Evolutionary conservation across 805 yeast genomes (phyloP).

Genomic region (Metschnikowia bowlesiae): DNA sequence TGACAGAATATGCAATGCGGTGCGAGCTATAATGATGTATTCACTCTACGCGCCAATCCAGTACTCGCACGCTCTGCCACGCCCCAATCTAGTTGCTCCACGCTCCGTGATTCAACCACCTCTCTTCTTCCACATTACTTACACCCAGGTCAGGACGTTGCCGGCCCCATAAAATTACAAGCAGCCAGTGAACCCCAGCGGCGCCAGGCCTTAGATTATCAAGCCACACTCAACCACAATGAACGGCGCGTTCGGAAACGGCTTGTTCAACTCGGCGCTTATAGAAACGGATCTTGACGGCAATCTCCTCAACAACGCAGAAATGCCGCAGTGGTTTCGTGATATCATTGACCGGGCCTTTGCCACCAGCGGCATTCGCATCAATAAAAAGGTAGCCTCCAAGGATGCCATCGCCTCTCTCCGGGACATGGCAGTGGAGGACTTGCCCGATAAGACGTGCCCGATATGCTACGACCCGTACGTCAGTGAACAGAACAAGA

Average conservation of each 20-base stretch:
- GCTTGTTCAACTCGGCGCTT: slow-evolving; percentile 10
- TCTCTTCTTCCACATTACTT: background rate
- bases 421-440: slow-evolving; percentile 18
- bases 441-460: slow-evolving; percentile 24
- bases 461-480: slow-evolving; percentile 41
- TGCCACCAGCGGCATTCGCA: slow-evolving; percentile 25
- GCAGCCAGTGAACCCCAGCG: no score
- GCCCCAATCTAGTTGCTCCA: background rate
- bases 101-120: background rate
- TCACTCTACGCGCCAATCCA: no score
- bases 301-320: slow-evolving; percentile 11
- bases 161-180: no score
- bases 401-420: slow-evolving; percentile 37
- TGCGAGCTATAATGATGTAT: no score
- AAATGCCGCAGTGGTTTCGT: slow-evolving; percentile 18
- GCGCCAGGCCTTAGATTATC: background rate
- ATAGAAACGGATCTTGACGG: slow-evolving; percentile 16
- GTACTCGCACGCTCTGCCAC: no score
- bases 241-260: slow-evolving; percentile 10
- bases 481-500: slow-evolving; percentile 13
- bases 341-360: slow-evolving; percentile 31
- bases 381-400: slow-evolving; percentile 28
- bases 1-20: no score
- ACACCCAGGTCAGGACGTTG: no score
- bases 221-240: background rate